These are phyloP conservation scores for Lachancea mirantina DNA, from an alignment of 805 yeast genomes.

Conservation along the genomic window DNA sequence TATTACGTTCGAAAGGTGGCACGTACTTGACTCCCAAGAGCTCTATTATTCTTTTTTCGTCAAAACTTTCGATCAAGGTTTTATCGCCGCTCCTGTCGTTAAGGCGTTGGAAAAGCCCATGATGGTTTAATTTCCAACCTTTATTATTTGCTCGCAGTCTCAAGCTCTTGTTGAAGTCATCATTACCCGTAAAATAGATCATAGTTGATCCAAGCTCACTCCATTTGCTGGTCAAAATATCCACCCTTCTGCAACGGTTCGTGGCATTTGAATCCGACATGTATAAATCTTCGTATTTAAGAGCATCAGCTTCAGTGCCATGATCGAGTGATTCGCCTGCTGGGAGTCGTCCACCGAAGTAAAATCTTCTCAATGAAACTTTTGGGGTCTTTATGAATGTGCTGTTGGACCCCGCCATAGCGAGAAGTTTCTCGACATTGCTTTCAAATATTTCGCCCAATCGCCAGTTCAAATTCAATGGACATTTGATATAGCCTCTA, in stretches of 20 bases:
- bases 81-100: neutral
- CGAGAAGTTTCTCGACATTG: constrained; percentile 1
- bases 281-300: constrained; percentile 3
- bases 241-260: constrained; percentile 26
- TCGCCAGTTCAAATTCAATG: constrained; percentile 12
- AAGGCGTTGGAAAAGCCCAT: constrained; percentile 22
- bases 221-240: constrained; percentile 27
- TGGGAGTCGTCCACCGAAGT: constrained; percentile 8
- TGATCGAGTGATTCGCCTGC: neutral
- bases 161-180: constrained; percentile 27
- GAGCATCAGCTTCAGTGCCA: neutral
- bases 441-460: constrained; percentile 5
- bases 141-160: constrained; percentile 20
- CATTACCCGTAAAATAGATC: constrained; percentile 29
- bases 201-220: constrained; percentile 28
- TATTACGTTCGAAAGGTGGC: constrained; percentile 14
- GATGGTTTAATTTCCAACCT: constrained; percentile 26
- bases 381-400: neutral
- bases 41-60: constrained; percentile 23
- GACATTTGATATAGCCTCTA: constrained; percentile 21
- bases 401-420: constrained; percentile 1
- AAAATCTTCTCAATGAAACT: constrained; percentile 8
- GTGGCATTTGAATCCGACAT: constrained; percentile 1
- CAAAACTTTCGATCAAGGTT: constrained; percentile 20
- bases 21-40: constrained; percentile 17